These are phyloP conservation scores for Leccinum barrowsii DNA, from an alignment of 768 basidiomycete species.

Conservation along the genomic window DNA sequence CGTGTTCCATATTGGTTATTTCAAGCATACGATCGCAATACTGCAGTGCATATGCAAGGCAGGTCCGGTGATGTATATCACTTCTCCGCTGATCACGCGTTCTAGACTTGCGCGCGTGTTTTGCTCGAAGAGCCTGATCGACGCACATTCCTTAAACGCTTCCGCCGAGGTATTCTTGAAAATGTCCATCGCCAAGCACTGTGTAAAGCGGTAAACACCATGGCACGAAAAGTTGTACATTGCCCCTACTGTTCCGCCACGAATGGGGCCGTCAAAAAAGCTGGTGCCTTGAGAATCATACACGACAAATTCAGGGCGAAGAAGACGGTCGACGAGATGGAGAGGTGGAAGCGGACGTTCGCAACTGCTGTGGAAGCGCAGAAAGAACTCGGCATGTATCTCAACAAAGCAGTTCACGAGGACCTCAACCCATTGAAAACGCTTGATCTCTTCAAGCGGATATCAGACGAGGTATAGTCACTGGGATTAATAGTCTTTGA, in stretches of 20 bases:
- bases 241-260: constrained; percentile 92
- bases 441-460: constrained; percentile 84
- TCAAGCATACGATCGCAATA: constrained; percentile 91
- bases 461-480: constrained; percentile 77
- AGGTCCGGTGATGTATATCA: not conserved
- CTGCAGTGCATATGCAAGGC: constrained; percentile 98
- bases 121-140: constrained; percentile 86
- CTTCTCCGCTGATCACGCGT: not conserved
- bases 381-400: constrained; percentile 78
- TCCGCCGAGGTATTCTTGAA: constrained; percentile 86
- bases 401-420: constrained; percentile 86
- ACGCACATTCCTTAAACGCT: constrained; percentile 79
- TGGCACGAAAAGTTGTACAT: constrained; percentile 85
- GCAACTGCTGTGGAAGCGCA: constrained; percentile 77
- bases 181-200: constrained; percentile 84
- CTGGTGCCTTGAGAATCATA: constrained; percentile 89
- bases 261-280: constrained; percentile 96
- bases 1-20: constrained; percentile 98
- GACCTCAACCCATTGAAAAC: constrained; percentile 95
- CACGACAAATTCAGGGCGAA: constrained; percentile 97
- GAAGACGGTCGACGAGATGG: constrained; percentile 86
- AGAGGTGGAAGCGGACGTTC: constrained; percentile 83
- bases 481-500: not conserved
- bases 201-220: constrained; percentile 79
- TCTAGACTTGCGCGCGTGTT: constrained; percentile 86